These are phyloP conservation scores for Westerdykella aurantiaca DNA, from an alignment of 2,329 filamentous ascomycete genomes.

Conservation along the genomic window DNA sequence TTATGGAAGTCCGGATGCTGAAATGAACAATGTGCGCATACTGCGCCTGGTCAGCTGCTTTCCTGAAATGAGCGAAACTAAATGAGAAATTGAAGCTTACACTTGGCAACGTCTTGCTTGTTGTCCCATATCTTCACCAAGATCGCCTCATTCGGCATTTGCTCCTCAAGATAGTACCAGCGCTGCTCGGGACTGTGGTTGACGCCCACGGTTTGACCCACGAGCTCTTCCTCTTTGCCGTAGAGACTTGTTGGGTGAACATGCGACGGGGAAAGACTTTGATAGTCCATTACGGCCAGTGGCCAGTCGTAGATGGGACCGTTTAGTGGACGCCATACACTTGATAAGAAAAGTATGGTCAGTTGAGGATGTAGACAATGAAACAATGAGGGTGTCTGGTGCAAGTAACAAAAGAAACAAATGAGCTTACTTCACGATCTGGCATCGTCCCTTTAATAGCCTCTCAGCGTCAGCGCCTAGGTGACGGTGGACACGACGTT, in stretches of 20 bases:
- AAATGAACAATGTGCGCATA: conserved; percentile 5
- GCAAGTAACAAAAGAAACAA: background rate
- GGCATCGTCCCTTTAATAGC: conserved; percentile 4
- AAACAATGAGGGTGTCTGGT: background rate
- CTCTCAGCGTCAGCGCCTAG: background rate
- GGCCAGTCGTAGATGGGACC: conserved; percentile 10
- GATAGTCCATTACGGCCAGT: conserved; percentile 9
- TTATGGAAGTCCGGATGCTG: conserved; percentile 1
- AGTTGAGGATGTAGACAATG: background rate
- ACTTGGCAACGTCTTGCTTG: conserved; percentile 2
- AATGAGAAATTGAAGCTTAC: background rate
- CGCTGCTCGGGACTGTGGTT: conserved; percentile 4
- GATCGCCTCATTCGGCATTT: conserved; percentile 8
- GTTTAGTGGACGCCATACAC: conserved; percentile 10
- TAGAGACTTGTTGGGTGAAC: conserved; percentile 6
- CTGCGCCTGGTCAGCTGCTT: background rate
- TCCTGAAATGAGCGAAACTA: no score
- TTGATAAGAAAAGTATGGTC: background rate
- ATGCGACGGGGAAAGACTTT: background rate
- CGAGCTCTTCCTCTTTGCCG: conserved; percentile 1
- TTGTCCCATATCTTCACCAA: conserved; percentile 16
- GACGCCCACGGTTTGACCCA: conserved; percentile 5
- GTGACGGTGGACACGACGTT: background rate
- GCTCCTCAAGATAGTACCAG: conserved; percentile 12
- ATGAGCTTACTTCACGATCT: conserved; percentile 7